Conservation (phyloP, 176 grass and related monocot genomes). For the Themeda triandra region DNA sequence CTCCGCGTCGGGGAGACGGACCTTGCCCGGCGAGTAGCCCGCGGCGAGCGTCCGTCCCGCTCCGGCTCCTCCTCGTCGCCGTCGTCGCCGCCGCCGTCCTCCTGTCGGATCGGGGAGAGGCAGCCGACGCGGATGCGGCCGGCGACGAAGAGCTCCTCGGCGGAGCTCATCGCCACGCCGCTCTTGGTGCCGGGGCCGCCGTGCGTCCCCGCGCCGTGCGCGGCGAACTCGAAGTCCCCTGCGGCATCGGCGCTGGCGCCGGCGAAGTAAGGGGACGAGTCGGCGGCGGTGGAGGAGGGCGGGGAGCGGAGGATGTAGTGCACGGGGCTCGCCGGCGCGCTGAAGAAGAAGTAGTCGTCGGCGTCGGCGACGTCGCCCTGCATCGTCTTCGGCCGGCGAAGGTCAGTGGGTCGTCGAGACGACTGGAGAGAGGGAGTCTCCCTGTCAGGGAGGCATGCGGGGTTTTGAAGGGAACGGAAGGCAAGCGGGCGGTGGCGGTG, state of each 20-base stretch:
- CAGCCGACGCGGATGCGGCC: constrained; percentile 49
- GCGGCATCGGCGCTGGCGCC: not conserved
- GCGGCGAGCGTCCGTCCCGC: not conserved
- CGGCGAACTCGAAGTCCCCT: constrained; percentile 46
- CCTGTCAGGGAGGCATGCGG: not conserved
- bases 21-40: constrained; percentile 11
- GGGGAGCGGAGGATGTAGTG: constrained; percentile 59
- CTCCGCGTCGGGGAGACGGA: constrained; percentile 41
- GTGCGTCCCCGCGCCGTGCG: not conserved
- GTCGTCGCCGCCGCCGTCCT: not conserved
- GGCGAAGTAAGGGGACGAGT: not conserved
- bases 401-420: too few relatives aligned
- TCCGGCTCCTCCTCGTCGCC: not conserved
- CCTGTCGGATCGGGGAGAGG: constrained; percentile 31
- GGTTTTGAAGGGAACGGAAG: constrained; percentile 31
- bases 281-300: constrained; percentile 19
- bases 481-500: not conserved
- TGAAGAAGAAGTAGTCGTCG: constrained; percentile 45
- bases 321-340: constrained; percentile 43
- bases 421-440: not conserved
- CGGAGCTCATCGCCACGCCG: constrained; percentile 40
- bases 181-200: not conserved
- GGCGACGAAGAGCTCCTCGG: constrained; percentile 42
- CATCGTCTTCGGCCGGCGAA: constrained; percentile 6
- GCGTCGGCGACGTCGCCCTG: not conserved